Conservation (phyloP, 331 rosid genomes). For the Dryas integrifolia region DNA sequence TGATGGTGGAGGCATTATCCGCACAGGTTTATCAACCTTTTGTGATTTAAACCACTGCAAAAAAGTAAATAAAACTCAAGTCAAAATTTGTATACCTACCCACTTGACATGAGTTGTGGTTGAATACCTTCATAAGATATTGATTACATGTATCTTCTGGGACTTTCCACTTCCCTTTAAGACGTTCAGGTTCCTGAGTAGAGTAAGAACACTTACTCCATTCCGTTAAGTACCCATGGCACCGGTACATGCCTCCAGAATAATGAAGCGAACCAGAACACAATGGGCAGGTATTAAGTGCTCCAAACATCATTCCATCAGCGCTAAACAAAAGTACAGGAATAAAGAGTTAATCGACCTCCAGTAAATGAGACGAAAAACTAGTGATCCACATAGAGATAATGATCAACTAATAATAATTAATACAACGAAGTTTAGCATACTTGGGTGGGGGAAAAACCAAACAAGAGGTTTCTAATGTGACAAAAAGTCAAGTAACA, state of each 20-base stretch:
- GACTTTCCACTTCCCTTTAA: slow-evolving; percentile 81
- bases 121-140: slow-evolving; percentile 64
- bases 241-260: slow-evolving; percentile 81
- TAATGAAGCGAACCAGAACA: slow-evolving; percentile 71
- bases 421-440: not conserved
- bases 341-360: slow-evolving; percentile 9
- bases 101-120: slow-evolving; percentile 7
- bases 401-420: not conserved
- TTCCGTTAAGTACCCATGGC: slow-evolving; percentile 67
- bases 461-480: not conserved
- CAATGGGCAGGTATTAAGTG: slow-evolving; percentile 65
- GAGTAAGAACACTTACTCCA: slow-evolving; percentile 95
- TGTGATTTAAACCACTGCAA: slow-evolving; percentile 94
- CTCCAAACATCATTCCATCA: slow-evolving; percentile 99
- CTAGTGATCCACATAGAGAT: slow-evolving; percentile 5
- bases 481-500: not conserved
- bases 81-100: slow-evolving; percentile 20
- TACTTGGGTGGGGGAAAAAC: not conserved
- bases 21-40: slow-evolving; percentile 62
- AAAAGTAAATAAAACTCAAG: slow-evolving; percentile 25
- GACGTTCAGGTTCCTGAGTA: slow-evolving; percentile 59
- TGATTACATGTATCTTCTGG: slow-evolving; percentile 69
- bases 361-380: not conserved
- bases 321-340: slow-evolving; percentile 48
- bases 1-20: slow-evolving; percentile 58